Evolutionary conservation across 2,329 filamentous ascomycete genomes (phyloP), one percentile per base, ranked within the genome.

Genomic region (Epichloe gansuensis): DNA sequence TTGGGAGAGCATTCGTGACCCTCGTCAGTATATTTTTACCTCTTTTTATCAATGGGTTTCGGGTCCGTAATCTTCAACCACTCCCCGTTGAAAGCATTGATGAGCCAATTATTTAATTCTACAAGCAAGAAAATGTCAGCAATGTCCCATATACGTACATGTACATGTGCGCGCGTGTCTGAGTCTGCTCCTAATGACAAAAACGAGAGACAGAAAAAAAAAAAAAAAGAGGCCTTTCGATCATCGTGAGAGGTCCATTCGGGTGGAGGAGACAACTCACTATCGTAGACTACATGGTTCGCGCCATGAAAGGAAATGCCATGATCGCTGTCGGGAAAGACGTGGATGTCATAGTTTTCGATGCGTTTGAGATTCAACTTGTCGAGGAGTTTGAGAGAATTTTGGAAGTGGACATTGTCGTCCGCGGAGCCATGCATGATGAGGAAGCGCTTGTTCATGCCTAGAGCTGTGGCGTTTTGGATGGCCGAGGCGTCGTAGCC

Each of bases 351-450:
- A 62, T 97, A 98, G 63, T 98, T 98, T 67, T 91, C 83, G 3
- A 96, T 80, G 12, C 82, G 80, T 1, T 76, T 83, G 50, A 95
- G 63, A 70, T 98, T 88, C 45, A 98, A 75, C 61, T 84, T 85
- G 67, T 98, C 94, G 46, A 98, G 75, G 56, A 98, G 71, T 1
- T 83, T 87, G 54, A 97, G 77, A 0, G 91, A 90, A 68, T 95
- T 97, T 69, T 98, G 94, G 69, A 95, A 83, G 67, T 98, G 94
- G 12, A 98, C 93, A 62, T 98, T 98, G 69, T 98, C 93, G 63
- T 98, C 93, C 7, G 87, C 86, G n/a, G 90, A 81, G 59, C 93
- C 93, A 65, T 98, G 93, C 88, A 97, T 96, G 61, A 98, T 67
- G 41, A 98, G 74, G 72, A 97, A 98, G 35, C 91, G 83, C 56